phyloP scores from a whole-genome alignment of 345 rosid species.

The Geranium rotundifolium region DNA sequence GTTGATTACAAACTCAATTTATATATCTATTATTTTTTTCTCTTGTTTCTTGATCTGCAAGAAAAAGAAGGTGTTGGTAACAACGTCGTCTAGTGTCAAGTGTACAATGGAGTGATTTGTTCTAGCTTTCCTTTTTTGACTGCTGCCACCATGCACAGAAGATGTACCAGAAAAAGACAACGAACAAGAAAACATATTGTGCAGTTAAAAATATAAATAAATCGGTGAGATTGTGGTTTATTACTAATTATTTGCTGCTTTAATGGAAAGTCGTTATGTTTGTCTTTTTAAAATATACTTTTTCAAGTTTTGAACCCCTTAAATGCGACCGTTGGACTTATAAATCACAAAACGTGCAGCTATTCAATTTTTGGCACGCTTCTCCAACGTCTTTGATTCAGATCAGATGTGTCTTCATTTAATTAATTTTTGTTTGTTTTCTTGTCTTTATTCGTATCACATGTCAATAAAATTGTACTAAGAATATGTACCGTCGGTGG shows the following conservation, averaged over 20 bases:
- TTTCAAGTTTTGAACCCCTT: not conserved
- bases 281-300: too few relatives aligned
- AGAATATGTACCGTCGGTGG: too few relatives aligned
- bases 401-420: not conserved
- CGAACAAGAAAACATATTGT: too few relatives aligned
- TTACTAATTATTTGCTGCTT: not conserved
- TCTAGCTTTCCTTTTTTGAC: not conserved
- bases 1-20: too few relatives aligned
- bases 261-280: not conserved
- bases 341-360: not conserved
- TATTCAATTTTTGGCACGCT: not conserved
- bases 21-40: not conserved
- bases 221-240: too few relatives aligned
- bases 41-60: not conserved
- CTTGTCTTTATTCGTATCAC: not conserved
- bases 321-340: not conserved
- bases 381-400: not conserved
- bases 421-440: too few relatives aligned
- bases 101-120: not conserved
- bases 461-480: too few relatives aligned
- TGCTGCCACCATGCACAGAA: not conserved
- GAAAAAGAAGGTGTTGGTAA: not conserved
- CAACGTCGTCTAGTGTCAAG: not conserved
- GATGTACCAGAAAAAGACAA: too few relatives aligned
- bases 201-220: too few relatives aligned